Percentiles rank a stretch among this genome's conserved stretches.
Conservation (phyloP, 352 stramenopile genomes). For the Poterioochromonas sp. region DNA sequence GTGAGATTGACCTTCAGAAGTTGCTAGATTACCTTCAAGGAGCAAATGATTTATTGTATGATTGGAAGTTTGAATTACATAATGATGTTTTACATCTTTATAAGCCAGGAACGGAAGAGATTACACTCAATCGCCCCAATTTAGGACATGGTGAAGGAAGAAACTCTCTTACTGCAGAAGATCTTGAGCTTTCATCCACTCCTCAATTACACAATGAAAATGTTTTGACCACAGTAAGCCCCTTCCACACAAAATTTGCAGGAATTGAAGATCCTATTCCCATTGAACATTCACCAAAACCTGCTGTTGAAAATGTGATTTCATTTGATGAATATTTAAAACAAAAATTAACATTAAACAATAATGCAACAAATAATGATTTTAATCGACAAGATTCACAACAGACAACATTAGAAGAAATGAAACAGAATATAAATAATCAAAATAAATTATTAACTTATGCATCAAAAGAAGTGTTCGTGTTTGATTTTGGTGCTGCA, state of each 20-base stretch:
- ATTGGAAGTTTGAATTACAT: neutral
- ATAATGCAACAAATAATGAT: neutral
- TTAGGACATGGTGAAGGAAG: too few species aligned
- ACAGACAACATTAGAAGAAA: neutral
- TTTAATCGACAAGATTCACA: neutral
- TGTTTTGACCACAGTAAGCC: neutral
- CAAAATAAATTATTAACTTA: neutral
- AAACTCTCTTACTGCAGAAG: too few species aligned
- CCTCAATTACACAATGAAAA: neutral
- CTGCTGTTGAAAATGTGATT: too few species aligned
- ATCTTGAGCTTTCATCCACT: neutral
- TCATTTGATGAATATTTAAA: neutral
- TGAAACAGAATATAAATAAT: neutral
- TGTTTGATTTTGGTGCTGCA: constrained; percentile 57
- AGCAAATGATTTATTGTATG: constrained; percentile 15
- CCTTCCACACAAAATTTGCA: neutral
- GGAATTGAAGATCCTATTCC: too few species aligned
- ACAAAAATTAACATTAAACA: neutral
- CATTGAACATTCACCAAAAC: too few species aligned
- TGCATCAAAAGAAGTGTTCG: constrained; percentile 41
- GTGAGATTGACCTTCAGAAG: constrained; percentile 26
- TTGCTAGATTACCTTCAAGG: neutral
- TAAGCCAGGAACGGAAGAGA: neutral
- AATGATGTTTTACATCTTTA: constrained; percentile 20
- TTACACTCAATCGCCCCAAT: neutral